phyloP scores from a whole-genome alignment of 2,329 filamentous ascomycete species.

The Knufia fluminis region DNA sequence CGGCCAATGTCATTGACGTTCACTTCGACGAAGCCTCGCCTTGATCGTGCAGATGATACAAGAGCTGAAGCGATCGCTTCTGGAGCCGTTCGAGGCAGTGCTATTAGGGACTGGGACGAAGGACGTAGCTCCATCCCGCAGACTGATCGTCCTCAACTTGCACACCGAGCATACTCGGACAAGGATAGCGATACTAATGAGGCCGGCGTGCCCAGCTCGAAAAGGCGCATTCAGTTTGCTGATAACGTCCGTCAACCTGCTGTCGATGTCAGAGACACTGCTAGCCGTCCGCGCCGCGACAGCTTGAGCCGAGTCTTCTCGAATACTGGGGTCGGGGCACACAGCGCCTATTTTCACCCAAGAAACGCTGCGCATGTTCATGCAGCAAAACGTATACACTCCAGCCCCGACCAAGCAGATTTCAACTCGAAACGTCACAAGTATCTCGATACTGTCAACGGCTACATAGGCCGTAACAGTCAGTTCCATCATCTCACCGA shows the following conservation, averaged over 20 bases:
- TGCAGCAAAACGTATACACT: too few relatives aligned
- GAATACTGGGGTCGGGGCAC: constrained; percentile 18
- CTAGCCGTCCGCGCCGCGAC: constrained; percentile 6
- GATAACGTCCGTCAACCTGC: constrained; percentile 4
- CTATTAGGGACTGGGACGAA: constrained; percentile 6
- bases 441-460: constrained; percentile 18
- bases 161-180: neutral
- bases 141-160: neutral
- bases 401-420: too few relatives aligned
- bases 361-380: constrained; percentile 13
- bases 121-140: constrained; percentile 2
- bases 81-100: constrained; percentile 13
- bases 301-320: constrained; percentile 15
- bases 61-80: constrained; percentile 14
- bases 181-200: neutral
- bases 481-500: constrained; percentile 40
- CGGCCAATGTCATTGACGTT: constrained; percentile 6
- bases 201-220: neutral
- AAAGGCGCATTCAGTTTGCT: constrained; percentile 13
- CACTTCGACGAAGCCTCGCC: constrained; percentile 11
- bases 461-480: constrained; percentile 38
- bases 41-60: neutral
- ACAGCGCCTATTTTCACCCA: constrained; percentile 16
- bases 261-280: neutral
- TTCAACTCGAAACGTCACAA: too few relatives aligned